phyloP scores from a whole-genome alignment of 2,329 filamentous ascomycete genomes.

The Dactylonectria macrodidyma region DNA sequence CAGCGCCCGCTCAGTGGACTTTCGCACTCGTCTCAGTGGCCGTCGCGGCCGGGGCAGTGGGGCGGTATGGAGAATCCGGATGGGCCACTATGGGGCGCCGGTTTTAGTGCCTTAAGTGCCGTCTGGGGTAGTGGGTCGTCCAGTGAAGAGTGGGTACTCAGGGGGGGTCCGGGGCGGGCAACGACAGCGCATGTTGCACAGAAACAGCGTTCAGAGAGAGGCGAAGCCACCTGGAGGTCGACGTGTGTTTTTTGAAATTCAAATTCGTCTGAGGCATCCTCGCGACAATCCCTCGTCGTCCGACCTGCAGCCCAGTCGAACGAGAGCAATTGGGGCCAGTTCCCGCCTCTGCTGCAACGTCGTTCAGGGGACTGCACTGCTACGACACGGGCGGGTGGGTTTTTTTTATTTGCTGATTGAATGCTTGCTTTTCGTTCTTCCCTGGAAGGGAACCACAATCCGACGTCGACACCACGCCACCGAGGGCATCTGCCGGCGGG shows the following conservation, averaged over 20 bases:
- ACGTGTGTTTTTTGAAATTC: background rate
- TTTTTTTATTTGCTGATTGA: too few relatives aligned
- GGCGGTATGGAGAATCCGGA: constrained; percentile 2
- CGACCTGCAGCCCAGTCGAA: too few relatives aligned
- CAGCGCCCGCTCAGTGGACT: constrained; percentile 2
- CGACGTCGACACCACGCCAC: constrained; percentile 15
- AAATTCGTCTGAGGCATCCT: background rate
- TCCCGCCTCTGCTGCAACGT: background rate
- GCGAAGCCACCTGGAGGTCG: background rate
- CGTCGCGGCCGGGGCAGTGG: background rate
- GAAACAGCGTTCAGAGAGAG: constrained; percentile 1
- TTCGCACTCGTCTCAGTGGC: constrained; percentile 1
- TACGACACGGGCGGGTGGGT: background rate
- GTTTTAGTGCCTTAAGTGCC: constrained; percentile 11
- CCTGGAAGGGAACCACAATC: background rate
- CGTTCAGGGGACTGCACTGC: background rate
- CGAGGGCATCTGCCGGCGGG: constrained; percentile 3
- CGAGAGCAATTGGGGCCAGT: constrained; percentile 1
- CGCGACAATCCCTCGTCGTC: background rate
- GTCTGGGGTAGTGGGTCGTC: constrained; percentile 14
- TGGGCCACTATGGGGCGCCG: constrained; percentile 8
- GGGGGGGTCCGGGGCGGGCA: constrained; percentile 1
- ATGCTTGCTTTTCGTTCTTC: background rate
- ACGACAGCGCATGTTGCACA: background rate
- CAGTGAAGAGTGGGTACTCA: constrained; percentile 10